Conservation (phyloP, 352 stramenopile genomes). For the Phytophthora pseudosyringae region DNA sequence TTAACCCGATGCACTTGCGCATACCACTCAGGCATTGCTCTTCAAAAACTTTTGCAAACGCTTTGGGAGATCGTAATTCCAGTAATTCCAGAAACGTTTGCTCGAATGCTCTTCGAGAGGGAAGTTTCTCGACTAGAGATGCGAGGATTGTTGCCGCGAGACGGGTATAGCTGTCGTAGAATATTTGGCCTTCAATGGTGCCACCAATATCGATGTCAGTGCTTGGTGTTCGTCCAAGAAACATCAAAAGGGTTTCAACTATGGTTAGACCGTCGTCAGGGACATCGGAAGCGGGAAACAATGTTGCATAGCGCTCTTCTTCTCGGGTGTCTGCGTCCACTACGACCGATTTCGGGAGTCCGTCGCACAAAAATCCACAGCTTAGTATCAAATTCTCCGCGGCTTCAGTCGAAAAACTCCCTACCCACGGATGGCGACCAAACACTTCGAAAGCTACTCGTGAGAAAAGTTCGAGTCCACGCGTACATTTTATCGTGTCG, state of each 20-base stretch:
- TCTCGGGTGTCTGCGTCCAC: slow-evolving; percentile 14
- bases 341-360: slow-evolving; percentile 8
- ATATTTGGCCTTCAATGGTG: background rate
- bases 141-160: slow-evolving; percentile 16
- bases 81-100: slow-evolving; percentile 14
- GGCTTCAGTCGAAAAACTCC: slow-evolving; percentile 7
- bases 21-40: slow-evolving; percentile 23
- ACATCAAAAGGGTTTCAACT: slow-evolving; percentile 23
- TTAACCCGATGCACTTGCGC: slow-evolving; percentile 43
- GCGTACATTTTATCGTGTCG: background rate
- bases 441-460: slow-evolving; percentile 28
- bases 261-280: slow-evolving; percentile 13
- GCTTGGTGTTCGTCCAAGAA: slow-evolving; percentile 16
- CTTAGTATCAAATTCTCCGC: slow-evolving; percentile 21
- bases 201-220: background rate
- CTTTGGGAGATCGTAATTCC: background rate
- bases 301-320: background rate
- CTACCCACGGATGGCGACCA: background rate
- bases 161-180: slow-evolving; percentile 22
- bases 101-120: slow-evolving; percentile 14
- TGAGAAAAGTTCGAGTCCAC: slow-evolving; percentile 16
- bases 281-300: slow-evolving; percentile 2
- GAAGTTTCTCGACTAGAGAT: slow-evolving; percentile 27
- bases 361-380: slow-evolving; percentile 22
- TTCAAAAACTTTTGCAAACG: slow-evolving; percentile 7